Conservation (phyloP, 202 grass and related monocot genomes). For the Bolboschoenoplectus hybrid region DNA sequence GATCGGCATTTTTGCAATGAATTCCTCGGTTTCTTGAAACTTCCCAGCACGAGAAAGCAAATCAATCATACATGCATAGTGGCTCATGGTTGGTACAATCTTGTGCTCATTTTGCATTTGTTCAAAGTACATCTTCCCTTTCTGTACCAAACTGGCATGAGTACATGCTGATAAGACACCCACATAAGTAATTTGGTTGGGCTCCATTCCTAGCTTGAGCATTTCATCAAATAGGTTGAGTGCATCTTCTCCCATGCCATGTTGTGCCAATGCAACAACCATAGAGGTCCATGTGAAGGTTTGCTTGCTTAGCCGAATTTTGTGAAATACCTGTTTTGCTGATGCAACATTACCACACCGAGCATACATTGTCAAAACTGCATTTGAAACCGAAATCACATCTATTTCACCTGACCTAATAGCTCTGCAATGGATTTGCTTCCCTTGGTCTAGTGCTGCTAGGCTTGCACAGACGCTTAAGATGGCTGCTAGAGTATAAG, state of each 20-base stretch:
- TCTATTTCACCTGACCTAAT: constrained; percentile 56
- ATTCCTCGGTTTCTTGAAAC: constrained; percentile 68
- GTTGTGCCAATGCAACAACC: constrained; percentile 76
- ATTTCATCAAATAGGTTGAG: constrained; percentile 74
- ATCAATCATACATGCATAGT: constrained; percentile 88
- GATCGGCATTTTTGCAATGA: constrained; percentile 67
- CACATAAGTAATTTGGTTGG: constrained; percentile 65
- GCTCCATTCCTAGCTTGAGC: constrained; percentile 54
- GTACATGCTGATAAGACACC: constrained; percentile 71
- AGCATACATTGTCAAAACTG: constrained; percentile 68
- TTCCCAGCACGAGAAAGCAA: constrained; percentile 55
- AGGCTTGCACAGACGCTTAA: constrained; percentile 65
- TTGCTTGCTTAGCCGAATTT: constrained; percentile 49
- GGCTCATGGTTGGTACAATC: constrained; percentile 66
- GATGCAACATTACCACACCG: constrained; percentile 61
- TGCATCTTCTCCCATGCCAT: constrained; percentile 69
- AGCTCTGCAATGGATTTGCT: constrained; percentile 76
- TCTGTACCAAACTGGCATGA: constrained; percentile 62
- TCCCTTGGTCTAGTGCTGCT: constrained; percentile 65
- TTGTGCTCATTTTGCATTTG: constrained; percentile 65
- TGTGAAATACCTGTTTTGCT: constrained; percentile 63
- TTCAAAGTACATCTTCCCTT: constrained; percentile 64
- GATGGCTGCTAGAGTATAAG: constrained; percentile 70
- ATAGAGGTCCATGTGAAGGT: constrained; percentile 76
- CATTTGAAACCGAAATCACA: constrained; percentile 67